These are phyloP conservation scores for Rheum nobile DNA, from an alignment of 148 eudicot genomes.

Conservation along the genomic window DNA sequence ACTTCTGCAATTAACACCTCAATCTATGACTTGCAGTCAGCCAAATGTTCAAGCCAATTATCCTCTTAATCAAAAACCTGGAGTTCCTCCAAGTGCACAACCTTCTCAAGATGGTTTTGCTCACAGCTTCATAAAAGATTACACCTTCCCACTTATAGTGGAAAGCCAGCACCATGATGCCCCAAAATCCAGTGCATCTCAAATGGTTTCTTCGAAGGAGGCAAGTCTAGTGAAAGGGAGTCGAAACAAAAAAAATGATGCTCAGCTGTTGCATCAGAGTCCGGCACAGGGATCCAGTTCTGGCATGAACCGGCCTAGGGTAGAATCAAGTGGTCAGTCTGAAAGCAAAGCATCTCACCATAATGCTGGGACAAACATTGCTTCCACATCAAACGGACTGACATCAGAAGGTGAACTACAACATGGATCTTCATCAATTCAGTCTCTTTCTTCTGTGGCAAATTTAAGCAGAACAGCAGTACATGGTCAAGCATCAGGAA, in stretches of 20 bases:
- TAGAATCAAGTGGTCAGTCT: conserved; percentile 20
- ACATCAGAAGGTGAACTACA: conserved; percentile 28
- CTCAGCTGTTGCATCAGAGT: conserved; percentile 13
- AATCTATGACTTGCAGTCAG: conserved; percentile 58
- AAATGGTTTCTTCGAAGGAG: conserved; percentile 11
- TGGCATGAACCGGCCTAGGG: conserved; percentile 17
- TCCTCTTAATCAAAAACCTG: conserved; percentile 41
- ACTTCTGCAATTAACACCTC: conserved; percentile 61
- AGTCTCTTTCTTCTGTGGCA: conserved; percentile 21
- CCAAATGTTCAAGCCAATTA: conserved; percentile 40
- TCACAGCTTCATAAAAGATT: conserved; percentile 24
- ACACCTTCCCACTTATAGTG: conserved; percentile 15
- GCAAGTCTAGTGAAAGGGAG: conserved; percentile 13
- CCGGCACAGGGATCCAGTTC: conserved; percentile 22
- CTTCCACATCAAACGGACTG: conserved; percentile 13
- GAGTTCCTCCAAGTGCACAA: conserved; percentile 24
- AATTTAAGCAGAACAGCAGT: conserved; percentile 27
- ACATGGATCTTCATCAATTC: conserved; percentile 19
- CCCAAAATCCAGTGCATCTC: conserved; percentile 10
- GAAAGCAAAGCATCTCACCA: conserved; percentile 15
- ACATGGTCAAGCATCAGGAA: conserved; percentile 29
- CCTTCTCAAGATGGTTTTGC: conserved; percentile 26
- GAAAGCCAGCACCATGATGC: conserved; percentile 13
- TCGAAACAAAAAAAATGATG: conserved; percentile 17
- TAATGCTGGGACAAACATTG: conserved; percentile 20